Base-by-base conservation (phyloP, 2,329 filamentous ascomycete species). In the Neofusicoccum umdonicola region DNA sequence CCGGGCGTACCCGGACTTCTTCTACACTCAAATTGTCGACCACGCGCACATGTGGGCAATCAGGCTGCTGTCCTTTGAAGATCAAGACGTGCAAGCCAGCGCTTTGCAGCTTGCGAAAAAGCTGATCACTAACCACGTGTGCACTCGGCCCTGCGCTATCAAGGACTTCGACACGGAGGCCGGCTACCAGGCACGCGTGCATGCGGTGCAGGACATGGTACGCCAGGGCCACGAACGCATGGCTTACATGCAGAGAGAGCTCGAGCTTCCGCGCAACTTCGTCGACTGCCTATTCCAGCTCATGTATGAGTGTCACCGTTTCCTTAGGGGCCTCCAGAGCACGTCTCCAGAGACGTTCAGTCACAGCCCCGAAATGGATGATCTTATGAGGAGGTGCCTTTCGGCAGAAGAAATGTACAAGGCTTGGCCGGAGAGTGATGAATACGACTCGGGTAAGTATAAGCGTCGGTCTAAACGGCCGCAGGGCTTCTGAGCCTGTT, bases 61-160 rank as follows among this genome's bases (percentile, higher is more conserved):
- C 11, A 62, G 70, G 1, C 61, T 77, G 39, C 71, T 78, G 4
- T 65, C 75, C 9, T 71, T 73, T 41, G 68, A 72, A 3, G 69
- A 74, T 12, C 73, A 75, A 2, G 64, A 34, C 11, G 68, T 77
- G n/a, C 73, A 74, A 13, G 68, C 68, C 12, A 67, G 63, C n/a
- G 65, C 71, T 9, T 60, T 67, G 0, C 66, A 61, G 1, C 67
- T 73, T 31, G 57, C 76, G 12, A 63, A 68, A 17, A 69, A 69
- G 4, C 66, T 77, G 7, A 74, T 73, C 66, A 63, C 57, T 3
- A 63, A 66, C 5, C 22, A 50, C 5, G 13, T 41, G 7, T 52
- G 51, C n/a, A n/a, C n/a, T 15, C 42, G 37, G 15, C 44, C 12
- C 7, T 37, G 19, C 17, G 9, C 5, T 3, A 22, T n/a, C 9